Base-by-base conservation (phyloP, 805 yeast genomes). In the Scheffersomyces lignosus region DNA sequence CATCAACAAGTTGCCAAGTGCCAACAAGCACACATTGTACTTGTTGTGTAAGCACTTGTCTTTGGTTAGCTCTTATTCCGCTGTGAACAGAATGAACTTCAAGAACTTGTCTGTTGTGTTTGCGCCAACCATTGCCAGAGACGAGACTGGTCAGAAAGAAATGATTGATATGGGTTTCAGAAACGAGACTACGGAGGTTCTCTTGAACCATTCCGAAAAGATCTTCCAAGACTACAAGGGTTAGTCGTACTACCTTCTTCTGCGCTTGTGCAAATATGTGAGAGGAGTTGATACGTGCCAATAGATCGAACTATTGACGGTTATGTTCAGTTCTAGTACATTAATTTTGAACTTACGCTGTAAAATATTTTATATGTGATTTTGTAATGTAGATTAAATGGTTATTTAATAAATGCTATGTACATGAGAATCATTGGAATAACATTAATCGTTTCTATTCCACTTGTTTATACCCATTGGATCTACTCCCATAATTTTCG, bases 71-170 rank as follows among this genome's bases (percentile, higher is more conserved):
- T 58, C 66, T 18, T 69, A 72, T 54, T 70, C 78, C 30, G 60
- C 59, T 9, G 54, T 62, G 29, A 93, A 90, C 56, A 73, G 90
- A 58, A 93, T 93, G 99, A 86, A 77, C 28, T 69, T 76, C 49
- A 81, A 81, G 59, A 89, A 93, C 52, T 63, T 93, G 36, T 82
- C 96, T 0, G 87, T 93, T 29, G 96, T 91, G 5, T 93, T 93
- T 70, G 96, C 96, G 1, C 98, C 99, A 3, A 88, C 96, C 5
- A 64, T 93, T 29, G 83, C 89, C 0, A 73, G 96, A 32, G 96
- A 88, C 51, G 65, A 73, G 41, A 73, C 80, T 27, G 90, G 95
- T 5, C 88, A 84, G 46, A 75, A 82, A 37, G 99, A 93, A 58
- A 78, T 93, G 58, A 53, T 71, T 36, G 98, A 93, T 58, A 87